A percentile compares a stretch with the other conserved stretches of the same genome.
Conservation (phyloP, 1,284 basidiomycete genomes). For the Trichosporon faecale region DNA sequence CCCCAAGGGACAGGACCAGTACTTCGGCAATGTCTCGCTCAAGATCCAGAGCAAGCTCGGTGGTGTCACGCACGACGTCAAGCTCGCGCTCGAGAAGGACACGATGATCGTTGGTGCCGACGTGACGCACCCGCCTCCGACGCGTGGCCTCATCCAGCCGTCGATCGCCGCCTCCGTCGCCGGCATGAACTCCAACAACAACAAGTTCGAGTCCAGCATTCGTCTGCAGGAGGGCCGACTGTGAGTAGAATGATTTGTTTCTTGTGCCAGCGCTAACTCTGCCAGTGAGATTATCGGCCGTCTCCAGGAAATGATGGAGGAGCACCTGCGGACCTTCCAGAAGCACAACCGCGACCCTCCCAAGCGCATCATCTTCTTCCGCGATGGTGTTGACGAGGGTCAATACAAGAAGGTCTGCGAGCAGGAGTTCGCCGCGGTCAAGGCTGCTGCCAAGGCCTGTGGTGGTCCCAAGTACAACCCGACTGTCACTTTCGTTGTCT, state of each 20-base stretch:
- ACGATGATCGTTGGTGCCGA: conserved; percentile 55
- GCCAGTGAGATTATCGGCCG: conserved; percentile 37
- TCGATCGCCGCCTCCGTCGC: conserved; percentile 55
- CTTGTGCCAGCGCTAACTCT: background rate
- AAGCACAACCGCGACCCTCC: conserved; percentile 46
- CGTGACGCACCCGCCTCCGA: conserved; percentile 36
- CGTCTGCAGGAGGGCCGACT: conserved; percentile 53
- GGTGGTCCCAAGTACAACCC: conserved; percentile 44
- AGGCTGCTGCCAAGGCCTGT: conserved; percentile 32
- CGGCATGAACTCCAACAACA: conserved; percentile 47
- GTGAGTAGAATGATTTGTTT: conserved; percentile 26
- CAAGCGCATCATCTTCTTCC: conserved; percentile 52
- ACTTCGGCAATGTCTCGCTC: conserved; percentile 50
- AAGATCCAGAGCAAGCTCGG: conserved; percentile 55
- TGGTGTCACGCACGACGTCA: conserved; percentile 53
- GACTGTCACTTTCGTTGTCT: conserved; percentile 51
- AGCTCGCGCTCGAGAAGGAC: conserved; percentile 35
- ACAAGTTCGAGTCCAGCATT: conserved; percentile 47
- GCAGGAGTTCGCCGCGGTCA: conserved; percentile 41
- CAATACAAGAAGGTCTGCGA: conserved; percentile 53
- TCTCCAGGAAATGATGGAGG: conserved; percentile 35
- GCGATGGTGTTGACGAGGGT: conserved; percentile 56
- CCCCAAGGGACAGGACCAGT: conserved; percentile 52
- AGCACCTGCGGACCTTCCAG: conserved; percentile 38
- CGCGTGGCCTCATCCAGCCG: conserved; percentile 44